phyloP scores from a whole-genome alignment of 768 basidiomycete genomes.

The Dioszegia crocea region DNA sequence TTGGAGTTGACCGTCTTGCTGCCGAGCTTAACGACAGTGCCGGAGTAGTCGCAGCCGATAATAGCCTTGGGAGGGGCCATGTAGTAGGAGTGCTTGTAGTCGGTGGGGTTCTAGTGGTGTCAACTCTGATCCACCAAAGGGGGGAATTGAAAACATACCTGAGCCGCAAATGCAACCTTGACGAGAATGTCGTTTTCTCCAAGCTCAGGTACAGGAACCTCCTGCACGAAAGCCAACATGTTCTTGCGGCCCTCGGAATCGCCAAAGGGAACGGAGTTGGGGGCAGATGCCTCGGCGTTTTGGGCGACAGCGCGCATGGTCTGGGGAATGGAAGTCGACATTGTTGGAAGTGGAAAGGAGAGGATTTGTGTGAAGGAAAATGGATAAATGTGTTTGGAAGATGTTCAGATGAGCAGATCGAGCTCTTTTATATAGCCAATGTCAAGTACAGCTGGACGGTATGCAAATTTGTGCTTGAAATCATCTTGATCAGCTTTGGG shows the following conservation, averaged over 20 bases:
- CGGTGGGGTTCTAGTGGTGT: constrained; percentile 27
- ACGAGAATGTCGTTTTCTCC: constrained; percentile 38
- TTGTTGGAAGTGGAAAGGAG: neutral
- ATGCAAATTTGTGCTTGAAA: neutral
- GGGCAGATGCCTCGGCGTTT: constrained; percentile 18
- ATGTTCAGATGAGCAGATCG: neutral
- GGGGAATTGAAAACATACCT: constrained; percentile 15
- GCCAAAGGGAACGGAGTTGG: constrained; percentile 7
- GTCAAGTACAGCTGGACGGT: neutral
- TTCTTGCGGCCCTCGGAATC: constrained; percentile 8
- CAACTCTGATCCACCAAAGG: neutral
- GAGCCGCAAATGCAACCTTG: constrained; percentile 33
- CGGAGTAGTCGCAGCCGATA: constrained; percentile 41
- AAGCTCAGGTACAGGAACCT: constrained; percentile 28
- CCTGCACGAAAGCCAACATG: constrained; percentile 21
- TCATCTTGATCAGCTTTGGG: neutral
- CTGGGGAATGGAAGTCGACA: constrained; percentile 9
- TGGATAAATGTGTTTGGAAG: no score
- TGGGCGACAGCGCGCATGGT: constrained; percentile 37
- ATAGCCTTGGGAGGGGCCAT: constrained; percentile 20
- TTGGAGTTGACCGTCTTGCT: neutral
- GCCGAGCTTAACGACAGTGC: constrained; percentile 33
- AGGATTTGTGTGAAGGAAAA: neutral
- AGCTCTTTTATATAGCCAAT: neutral
- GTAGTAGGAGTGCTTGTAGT: constrained; percentile 36